Conservation (phyloP, 805 yeast genomes). For the Kodamaea jinghongensis region DNA sequence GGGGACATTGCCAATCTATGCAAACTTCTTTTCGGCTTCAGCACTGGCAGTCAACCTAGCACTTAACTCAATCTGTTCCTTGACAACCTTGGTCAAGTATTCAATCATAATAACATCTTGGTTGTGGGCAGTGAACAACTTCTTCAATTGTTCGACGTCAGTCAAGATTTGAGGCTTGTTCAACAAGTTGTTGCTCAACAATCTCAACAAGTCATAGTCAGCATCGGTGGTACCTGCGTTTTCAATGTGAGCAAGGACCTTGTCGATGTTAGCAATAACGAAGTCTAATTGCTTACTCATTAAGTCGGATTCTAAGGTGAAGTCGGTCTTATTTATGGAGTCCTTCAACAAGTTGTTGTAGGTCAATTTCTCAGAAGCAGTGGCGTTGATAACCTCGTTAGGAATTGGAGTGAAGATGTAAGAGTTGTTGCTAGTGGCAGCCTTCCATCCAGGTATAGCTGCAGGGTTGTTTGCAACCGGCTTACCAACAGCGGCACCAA, state of each 20-base stretch:
- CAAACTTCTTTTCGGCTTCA: constrained; percentile 16
- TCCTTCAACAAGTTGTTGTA: constrained; percentile 44
- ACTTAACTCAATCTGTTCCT: constrained; percentile 78
- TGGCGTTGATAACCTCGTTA: constrained; percentile 54
- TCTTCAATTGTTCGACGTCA: constrained; percentile 51
- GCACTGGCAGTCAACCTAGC: constrained; percentile 52
- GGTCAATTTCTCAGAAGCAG: constrained; percentile 55
- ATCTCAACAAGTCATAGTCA: constrained; percentile 62
- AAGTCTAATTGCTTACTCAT: constrained; percentile 45
- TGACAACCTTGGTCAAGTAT: constrained; percentile 77
- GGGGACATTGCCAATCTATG: neutral
- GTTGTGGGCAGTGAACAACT: constrained; percentile 64
- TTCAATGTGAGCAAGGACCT: constrained; percentile 48
- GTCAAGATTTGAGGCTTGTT: constrained; percentile 49
- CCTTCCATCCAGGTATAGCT: constrained; percentile 38
- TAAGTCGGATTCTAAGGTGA: constrained; percentile 32
- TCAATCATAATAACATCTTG: constrained; percentile 82
- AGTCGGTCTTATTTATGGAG: constrained; percentile 28
- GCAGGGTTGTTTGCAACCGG: constrained; percentile 37
- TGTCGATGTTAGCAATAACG: constrained; percentile 47
- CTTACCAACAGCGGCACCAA: constrained; percentile 71
- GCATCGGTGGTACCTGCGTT: constrained; percentile 39
- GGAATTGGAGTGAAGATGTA: constrained; percentile 78
- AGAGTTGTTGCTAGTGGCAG: constrained; percentile 29
- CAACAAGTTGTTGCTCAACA: constrained; percentile 56